Conservation (phyloP, 164 flowering plant species). For the Berberis vulgaris region DNA sequence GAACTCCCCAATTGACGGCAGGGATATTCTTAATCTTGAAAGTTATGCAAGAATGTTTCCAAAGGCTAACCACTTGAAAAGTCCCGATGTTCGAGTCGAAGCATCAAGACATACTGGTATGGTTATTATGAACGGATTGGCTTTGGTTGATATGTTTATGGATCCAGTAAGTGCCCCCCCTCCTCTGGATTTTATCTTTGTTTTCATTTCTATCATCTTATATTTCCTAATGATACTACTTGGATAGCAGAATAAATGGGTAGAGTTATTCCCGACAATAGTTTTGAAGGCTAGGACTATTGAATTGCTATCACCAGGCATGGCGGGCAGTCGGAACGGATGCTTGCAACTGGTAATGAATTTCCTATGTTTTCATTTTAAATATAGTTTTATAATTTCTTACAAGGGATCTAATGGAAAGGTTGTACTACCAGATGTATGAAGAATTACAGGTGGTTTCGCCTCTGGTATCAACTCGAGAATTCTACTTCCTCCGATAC, state of each 20-base stretch:
- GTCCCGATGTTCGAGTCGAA: conserved; percentile 34
- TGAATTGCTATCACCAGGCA: conserved; percentile 45
- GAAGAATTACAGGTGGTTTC: conserved; percentile 73
- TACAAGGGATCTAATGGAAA: neutral
- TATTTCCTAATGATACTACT: neutral
- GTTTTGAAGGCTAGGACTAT: conserved; percentile 40
- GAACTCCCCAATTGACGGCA: conserved; percentile 29
- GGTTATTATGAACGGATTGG: conserved; percentile 45
- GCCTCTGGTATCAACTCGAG: conserved; percentile 60
- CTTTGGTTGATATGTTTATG: conserved; percentile 63
- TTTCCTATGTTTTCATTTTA: neutral
- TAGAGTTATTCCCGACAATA: conserved; percentile 52
- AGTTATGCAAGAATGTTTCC: conserved; percentile 44
- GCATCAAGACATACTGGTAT: conserved; percentile 48
- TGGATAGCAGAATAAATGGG: conserved; percentile 52
- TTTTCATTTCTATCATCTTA: neutral
- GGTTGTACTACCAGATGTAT: conserved; percentile 44
- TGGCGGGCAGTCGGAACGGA: conserved; percentile 41
- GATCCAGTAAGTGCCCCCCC: conserved; percentile 41
- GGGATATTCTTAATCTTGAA: conserved; percentile 45
- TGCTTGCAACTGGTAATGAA: conserved; percentile 58
- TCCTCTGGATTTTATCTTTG: neutral
- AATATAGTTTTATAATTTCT: neutral
- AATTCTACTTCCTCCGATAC: conserved; percentile 66
- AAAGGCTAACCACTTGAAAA: conserved; percentile 34